These are phyloP conservation scores for Magnusiomyces tetraspermus DNA, from an alignment of 1,139 yeast species.

Conservation along the genomic window DNA sequence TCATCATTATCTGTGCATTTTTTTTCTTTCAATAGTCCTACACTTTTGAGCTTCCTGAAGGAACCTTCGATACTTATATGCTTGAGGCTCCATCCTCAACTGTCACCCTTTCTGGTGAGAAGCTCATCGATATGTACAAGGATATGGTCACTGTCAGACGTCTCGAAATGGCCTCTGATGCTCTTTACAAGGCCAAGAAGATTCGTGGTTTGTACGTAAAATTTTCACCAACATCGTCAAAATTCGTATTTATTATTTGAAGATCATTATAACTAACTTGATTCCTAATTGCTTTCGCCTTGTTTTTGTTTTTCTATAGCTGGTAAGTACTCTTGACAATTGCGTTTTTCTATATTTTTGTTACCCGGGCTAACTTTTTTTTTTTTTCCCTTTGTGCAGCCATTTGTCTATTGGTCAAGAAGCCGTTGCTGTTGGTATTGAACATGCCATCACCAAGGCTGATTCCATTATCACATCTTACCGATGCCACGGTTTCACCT, in stretches of 20 bases:
- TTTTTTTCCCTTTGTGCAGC: slow-evolving; percentile 34
- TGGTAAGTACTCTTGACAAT: slow-evolving; percentile 6
- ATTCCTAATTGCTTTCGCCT: slow-evolving; percentile 7
- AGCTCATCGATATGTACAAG: slow-evolving; percentile 85
- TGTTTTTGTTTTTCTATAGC: slow-evolving; percentile 2
- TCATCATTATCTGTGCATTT: not conserved
- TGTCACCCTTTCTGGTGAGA: slow-evolving; percentile 70
- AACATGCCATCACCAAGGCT: slow-evolving; percentile 73
- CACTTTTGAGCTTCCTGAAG: slow-evolving; percentile 54
- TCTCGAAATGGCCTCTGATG: slow-evolving; percentile 98
- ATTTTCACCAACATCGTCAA: too few species aligned
- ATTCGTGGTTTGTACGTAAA: slow-evolving; percentile 72
- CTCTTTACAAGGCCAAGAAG: slow-evolving; percentile 94
- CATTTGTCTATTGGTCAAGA: slow-evolving; percentile 99
- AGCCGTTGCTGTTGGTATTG: slow-evolving; percentile 97
- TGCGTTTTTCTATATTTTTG: not conserved
- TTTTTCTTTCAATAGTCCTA: not conserved
- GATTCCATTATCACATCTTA: slow-evolving; percentile 93
- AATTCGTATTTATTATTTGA: too few species aligned
- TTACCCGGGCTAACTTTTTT: slow-evolving; percentile 22
- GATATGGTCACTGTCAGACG: slow-evolving; percentile 90
- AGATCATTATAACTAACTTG: not conserved
- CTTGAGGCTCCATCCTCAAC: slow-evolving; percentile 56
- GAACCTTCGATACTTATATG: slow-evolving; percentile 79
- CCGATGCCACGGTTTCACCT: slow-evolving; percentile 98